Percentiles rank a stretch among this genome's conserved stretches.
These are phyloP conservation scores for Xylaria multiplex DNA, from an alignment of 2,329 filamentous ascomycete species.

Conservation along the genomic window DNA sequence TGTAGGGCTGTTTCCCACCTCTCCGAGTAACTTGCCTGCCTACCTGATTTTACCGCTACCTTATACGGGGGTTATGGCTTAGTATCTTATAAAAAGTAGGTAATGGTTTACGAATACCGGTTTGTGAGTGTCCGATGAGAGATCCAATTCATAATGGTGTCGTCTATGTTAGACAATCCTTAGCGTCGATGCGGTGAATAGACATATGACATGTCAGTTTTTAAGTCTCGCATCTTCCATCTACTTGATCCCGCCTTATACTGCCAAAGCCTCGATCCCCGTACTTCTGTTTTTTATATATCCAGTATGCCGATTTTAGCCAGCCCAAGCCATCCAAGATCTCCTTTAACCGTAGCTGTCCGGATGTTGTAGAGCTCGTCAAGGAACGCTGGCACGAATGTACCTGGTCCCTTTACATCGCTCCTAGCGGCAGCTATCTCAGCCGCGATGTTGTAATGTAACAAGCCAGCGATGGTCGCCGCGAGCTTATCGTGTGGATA, in stretches of 20 bases:
- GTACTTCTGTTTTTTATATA: conserved; percentile 4
- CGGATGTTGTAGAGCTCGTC: conserved; percentile 71
- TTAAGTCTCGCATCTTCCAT: background rate
- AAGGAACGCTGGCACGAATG: conserved; percentile 85
- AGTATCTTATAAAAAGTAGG: too few relatives aligned
- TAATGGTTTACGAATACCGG: too few relatives aligned
- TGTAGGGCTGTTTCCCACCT: too few relatives aligned
- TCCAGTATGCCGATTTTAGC: conserved; percentile 59
- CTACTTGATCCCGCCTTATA: background rate
- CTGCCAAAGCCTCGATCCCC: background rate
- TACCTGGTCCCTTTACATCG: conserved; percentile 81
- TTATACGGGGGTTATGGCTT: too few relatives aligned
- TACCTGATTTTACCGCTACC: too few relatives aligned
- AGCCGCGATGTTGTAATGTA: conserved; percentile 81
- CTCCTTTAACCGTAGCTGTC: conserved; percentile 58
- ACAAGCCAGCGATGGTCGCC: conserved; percentile 75
- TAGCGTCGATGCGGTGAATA: too few relatives aligned
- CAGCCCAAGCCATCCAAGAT: conserved; percentile 62
- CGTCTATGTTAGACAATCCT: too few relatives aligned
- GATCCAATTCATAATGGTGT: too few relatives aligned
- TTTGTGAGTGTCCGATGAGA: too few relatives aligned
- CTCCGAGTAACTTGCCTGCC: too few relatives aligned
- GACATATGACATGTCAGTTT: background rate
- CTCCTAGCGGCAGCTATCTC: conserved; percentile 72
- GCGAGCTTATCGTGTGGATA: conserved; percentile 71